Evolutionary conservation across 176 grass and related monocot genomes (phyloP).

Genomic region (Thalia dealbata): DNA sequence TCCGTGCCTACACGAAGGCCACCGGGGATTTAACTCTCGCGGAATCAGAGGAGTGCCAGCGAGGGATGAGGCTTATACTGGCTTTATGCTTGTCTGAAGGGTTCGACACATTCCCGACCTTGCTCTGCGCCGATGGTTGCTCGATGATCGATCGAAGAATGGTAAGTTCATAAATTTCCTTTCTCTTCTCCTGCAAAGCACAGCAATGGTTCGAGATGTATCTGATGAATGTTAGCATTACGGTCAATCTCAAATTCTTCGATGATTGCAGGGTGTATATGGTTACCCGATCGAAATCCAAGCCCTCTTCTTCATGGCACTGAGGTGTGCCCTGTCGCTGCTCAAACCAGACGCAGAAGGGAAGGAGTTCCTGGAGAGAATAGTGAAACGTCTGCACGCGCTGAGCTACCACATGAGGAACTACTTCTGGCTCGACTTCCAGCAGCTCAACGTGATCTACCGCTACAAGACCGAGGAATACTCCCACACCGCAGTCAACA

Average conservation of each 20-base stretch:
- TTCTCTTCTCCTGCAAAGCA: neutral
- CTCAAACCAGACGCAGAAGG: conserved; percentile 57
- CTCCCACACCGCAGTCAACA: conserved; percentile 93
- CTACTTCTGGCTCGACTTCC: conserved; percentile 91
- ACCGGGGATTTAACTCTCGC: conserved; percentile 58
- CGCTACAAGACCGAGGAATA: conserved; percentile 90
- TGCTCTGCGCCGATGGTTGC: conserved; percentile 89
- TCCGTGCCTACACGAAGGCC: conserved; percentile 80
- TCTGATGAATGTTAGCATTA: too few relatives aligned
- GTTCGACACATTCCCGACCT: conserved; percentile 87
- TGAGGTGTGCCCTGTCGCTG: conserved; percentile 64
- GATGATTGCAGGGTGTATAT: conserved; percentile 76
- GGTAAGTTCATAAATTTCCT: conserved; percentile 20
- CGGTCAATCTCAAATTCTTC: too few relatives aligned
- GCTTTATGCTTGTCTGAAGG: conserved; percentile 74
- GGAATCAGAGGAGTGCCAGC: conserved; percentile 55
- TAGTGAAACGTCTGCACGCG: conserved; percentile 63
- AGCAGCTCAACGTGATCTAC: conserved; percentile 76
- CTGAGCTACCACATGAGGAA: conserved; percentile 77
- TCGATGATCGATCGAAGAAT: conserved; percentile 82
- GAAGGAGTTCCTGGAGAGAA: conserved; percentile 63
- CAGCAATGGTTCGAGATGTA: too few relatives aligned
- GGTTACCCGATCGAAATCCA: conserved; percentile 96
- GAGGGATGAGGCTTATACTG: conserved; percentile 74
- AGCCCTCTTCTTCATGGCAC: conserved; percentile 83